Evolutionary conservation across 2,329 filamentous ascomycete species (phyloP).

Genomic region (Exophiala aquamarina): DNA sequence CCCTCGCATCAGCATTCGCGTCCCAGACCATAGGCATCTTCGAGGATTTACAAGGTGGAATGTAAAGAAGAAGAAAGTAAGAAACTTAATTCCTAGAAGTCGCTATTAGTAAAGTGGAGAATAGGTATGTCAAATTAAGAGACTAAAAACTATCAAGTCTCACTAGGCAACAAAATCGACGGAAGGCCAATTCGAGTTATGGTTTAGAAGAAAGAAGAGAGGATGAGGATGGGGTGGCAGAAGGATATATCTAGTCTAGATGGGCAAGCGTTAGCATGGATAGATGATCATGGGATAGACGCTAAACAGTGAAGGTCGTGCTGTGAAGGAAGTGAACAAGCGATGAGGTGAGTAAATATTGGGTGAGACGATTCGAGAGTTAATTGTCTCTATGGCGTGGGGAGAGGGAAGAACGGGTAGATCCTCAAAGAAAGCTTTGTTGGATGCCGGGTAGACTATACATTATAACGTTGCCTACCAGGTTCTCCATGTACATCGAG

Average conservation of each 20-base stretch:
- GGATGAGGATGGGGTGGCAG: constrained; percentile 6
- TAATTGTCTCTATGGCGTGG: no score
- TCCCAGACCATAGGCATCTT: constrained; percentile 24
- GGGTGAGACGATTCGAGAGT: neutral
- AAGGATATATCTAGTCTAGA: constrained; percentile 7
- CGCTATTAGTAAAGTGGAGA: neutral
- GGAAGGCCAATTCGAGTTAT: neutral
- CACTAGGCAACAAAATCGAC: no score
- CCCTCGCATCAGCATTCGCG: constrained; percentile 16
- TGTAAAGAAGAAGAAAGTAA: neutral
- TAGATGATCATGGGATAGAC: neutral
- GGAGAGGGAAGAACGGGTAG: no score
- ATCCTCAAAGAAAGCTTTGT: neutral
- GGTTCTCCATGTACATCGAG: no score
- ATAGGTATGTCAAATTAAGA: neutral
- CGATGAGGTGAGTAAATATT: neutral
- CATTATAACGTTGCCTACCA: no score
- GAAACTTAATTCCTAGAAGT: neutral
- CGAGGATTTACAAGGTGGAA: neutral
- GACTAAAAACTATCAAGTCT: no score
- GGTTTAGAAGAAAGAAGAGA: neutral
- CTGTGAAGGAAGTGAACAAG: neutral
- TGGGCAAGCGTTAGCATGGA: neutral
- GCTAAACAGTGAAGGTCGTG: neutral
- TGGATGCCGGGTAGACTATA: no score